phyloP scores from a whole-genome alignment of 371 early-diverging fungal species.

The Batrachochytrium dendrobatidis region DNA sequence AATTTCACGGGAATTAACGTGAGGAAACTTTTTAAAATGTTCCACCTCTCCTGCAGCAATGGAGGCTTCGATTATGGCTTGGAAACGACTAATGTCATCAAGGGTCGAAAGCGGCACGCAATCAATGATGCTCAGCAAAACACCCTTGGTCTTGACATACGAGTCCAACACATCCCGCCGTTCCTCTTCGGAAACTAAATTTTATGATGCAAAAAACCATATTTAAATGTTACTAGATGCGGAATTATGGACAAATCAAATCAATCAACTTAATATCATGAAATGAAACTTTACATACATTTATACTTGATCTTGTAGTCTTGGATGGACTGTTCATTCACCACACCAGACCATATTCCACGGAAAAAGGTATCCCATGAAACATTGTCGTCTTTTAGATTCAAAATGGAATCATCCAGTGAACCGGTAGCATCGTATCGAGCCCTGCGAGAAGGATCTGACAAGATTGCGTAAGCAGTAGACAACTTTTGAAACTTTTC shows the following conservation, averaged over 20 bases:
- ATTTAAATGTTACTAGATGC: neutral
- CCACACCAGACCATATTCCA: conserved; percentile 70
- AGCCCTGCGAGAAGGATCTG: conserved; percentile 62
- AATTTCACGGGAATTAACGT: conserved; percentile 44
- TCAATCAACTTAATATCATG: no score
- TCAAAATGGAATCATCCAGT: conserved; percentile 38
- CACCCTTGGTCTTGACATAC: conserved; percentile 61
- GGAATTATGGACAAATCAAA: neutral
- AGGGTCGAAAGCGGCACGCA: conserved; percentile 54
- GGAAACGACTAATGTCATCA: conserved; percentile 65
- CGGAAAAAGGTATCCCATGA: conserved; percentile 80
- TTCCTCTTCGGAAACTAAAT: conserved; percentile 75
- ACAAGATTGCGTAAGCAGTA: conserved; percentile 77
- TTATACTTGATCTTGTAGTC: conserved; percentile 59
- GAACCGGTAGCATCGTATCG: conserved; percentile 73
- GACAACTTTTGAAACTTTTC: conserved; percentile 73
- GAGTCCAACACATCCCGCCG: conserved; percentile 60
- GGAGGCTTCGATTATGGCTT: conserved; percentile 53
- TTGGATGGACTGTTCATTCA: conserved; percentile 68
- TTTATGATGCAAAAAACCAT: conserved; percentile 8
- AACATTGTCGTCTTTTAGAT: conserved; percentile 45
- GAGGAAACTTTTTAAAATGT: conserved; percentile 44
- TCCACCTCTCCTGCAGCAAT: conserved; percentile 52
- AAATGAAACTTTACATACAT: conserved; percentile 25
- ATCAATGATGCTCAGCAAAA: conserved; percentile 63